A percentile compares a stretch with the other conserved stretches of the same genome.
Conservation (phyloP, 306 rosid species). For the Senna siamea region DNA sequence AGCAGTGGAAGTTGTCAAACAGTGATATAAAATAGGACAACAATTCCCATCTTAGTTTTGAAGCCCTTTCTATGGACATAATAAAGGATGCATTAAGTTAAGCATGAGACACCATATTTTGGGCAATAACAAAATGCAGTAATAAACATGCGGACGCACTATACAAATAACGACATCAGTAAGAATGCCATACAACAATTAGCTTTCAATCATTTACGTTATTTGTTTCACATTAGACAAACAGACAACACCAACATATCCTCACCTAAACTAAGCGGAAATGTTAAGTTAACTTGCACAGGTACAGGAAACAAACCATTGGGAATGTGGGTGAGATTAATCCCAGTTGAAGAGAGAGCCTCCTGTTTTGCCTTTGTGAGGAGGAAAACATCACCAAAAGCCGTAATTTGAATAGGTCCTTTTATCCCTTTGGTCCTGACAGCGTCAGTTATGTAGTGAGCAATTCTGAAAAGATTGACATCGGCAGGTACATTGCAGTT, state of each 20-base stretch:
- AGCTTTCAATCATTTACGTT: background rate
- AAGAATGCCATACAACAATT: background rate
- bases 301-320: conserved; percentile 45
- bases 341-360: conserved; percentile 72
- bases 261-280: background rate
- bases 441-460: conserved; percentile 60
- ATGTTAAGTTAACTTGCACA: background rate
- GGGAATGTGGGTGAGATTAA: conserved; percentile 73
- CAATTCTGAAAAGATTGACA: conserved; percentile 50
- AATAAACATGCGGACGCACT: background rate
- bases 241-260: background rate
- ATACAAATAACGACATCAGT: background rate
- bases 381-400: conserved; percentile 70
- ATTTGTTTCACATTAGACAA: background rate
- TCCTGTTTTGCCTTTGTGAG: conserved; percentile 69
- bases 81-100: background rate
- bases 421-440: conserved; percentile 77
- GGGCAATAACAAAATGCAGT: background rate
- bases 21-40: background rate
- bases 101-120: background rate
- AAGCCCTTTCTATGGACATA: background rate
- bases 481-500: conserved; percentile 62
- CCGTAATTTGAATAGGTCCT: conserved; percentile 80
- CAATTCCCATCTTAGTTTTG: background rate
- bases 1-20: background rate